Evolutionary conservation across 805 yeast genomes (phyloP).

Genomic region (Candida patagonica): DNA sequence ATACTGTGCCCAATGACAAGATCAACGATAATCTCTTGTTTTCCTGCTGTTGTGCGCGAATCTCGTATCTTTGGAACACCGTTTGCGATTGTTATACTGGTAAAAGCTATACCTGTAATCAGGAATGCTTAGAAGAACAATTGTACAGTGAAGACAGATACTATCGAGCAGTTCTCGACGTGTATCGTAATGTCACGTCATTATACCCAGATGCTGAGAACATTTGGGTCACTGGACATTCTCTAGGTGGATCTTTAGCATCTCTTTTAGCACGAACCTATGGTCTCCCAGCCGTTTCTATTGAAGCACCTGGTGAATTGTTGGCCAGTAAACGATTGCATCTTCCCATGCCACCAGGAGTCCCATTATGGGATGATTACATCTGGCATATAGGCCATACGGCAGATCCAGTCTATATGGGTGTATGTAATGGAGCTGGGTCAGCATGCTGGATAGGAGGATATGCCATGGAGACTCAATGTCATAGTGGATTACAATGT

Average conservation of each 20-base stretch:
- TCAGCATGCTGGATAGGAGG: slow-evolving; percentile 87
- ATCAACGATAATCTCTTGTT: slow-evolving; percentile 80
- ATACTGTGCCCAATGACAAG: slow-evolving; percentile 74
- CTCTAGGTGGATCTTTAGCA: slow-evolving; percentile 84
- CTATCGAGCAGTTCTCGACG: slow-evolving; percentile 67
- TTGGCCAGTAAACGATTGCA: slow-evolving; percentile 78
- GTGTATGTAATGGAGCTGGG: slow-evolving; percentile 91
- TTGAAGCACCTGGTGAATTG: slow-evolving; percentile 89
- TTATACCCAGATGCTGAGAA: slow-evolving; percentile 55
- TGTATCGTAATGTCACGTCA: slow-evolving; percentile 60
- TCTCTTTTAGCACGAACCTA: slow-evolving; percentile 76
- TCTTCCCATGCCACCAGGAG: slow-evolving; percentile 87
- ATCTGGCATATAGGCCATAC: slow-evolving; percentile 96
- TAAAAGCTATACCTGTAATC: slow-evolving; percentile 78
- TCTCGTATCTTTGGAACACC: slow-evolving; percentile 84
- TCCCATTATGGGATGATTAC: slow-evolving; percentile 66
- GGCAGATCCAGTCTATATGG: slow-evolving; percentile 95
- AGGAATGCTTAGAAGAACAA: slow-evolving; percentile 73
- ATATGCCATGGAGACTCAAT: slow-evolving; percentile 92
- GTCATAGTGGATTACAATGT: slow-evolving; percentile 86
- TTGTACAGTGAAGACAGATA: slow-evolving; percentile 67
- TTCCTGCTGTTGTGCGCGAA: slow-evolving; percentile 93
- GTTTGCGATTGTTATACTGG: slow-evolving; percentile 86
- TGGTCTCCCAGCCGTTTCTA: slow-evolving; percentile 83
- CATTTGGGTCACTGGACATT: slow-evolving; percentile 92